Conservation (phyloP, 306 rosid genomes). For the Malus asiatica region DNA sequence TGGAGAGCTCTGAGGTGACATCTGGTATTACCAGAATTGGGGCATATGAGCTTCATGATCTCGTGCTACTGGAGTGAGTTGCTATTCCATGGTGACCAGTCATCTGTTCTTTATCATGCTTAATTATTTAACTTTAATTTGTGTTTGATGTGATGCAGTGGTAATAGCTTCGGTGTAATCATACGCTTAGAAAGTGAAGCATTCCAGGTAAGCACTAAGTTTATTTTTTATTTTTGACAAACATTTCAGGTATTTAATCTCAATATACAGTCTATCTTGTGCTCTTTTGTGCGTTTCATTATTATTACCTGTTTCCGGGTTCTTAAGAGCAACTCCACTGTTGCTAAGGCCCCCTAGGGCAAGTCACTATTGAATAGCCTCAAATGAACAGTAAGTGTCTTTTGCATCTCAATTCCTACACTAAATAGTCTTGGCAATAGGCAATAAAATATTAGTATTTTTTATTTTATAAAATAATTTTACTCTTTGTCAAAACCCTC, state of each 20-base stretch:
- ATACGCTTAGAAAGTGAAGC: slow-evolving; percentile 96
- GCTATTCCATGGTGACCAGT: not conserved
- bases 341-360: no score
- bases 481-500: no score
- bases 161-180: slow-evolving; percentile 81
- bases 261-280: not conserved
- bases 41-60: slow-evolving; percentile 94
- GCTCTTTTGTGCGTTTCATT: slow-evolving; percentile 2
- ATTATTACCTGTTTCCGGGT: slow-evolving; percentile 43
- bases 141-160: slow-evolving; percentile 51
- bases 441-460: no score
- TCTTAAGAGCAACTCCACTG: slow-evolving; percentile 23
- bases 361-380: no score
- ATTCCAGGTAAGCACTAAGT: slow-evolving; percentile 59
- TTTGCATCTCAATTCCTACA: no score
- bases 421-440: no score
- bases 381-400: no score
- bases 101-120: slow-evolving; percentile 3
- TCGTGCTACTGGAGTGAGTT: slow-evolving; percentile 84
- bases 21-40: slow-evolving; percentile 89
- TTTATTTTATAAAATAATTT: no score
- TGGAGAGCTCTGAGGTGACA: slow-evolving; percentile 96
- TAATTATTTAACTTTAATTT: not conserved
- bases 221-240: slow-evolving; percentile 10
- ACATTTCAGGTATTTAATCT: slow-evolving; percentile 68